Base-by-base conservation (phyloP, 352 stramenopile species). In the Globisporangium spiculum region DNA sequence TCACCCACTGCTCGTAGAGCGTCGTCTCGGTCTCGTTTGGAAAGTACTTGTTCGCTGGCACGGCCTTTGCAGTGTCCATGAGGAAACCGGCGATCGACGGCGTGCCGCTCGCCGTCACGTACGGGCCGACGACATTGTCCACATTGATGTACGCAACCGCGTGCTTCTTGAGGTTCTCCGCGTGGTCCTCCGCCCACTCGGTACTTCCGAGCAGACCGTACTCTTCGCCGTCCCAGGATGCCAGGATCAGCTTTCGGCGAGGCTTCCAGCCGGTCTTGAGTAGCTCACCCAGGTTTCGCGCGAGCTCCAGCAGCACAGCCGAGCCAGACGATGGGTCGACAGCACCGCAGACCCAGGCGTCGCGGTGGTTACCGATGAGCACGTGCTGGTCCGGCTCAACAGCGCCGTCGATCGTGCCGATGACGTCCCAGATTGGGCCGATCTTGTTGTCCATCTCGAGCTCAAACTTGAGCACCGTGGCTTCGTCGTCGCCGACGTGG, bases 321-420 rank as follows among this genome's bases (percentile, higher is more conserved):
- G 91, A 97, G 6, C 78, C 92, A 30, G 77, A 92, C 12, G 91
- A 93, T 8, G 92, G 92, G 67, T 97, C 91, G 22, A 89, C 83
- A 3, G 89, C 91, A 22, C 90, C 91, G 63, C 89, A 96, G 0
- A 97, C 88, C 92, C 92, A 98, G 4, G 90, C 91, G 72, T 98
- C 92, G 26, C 92, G 86, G 69, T 97, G 92, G 73, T 97, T 98
- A 36, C 90, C 89, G 36, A 97, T 81, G 16, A 97, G 41, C 16
- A 97, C 82, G n/a, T 86, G 82, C 63, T 90, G 75, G 20, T 94
- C 87, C 1, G 88, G 75, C 32, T 85, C 73, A 18, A 86, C 72
- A 0, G 67, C 57, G 32, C 85, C 89, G 48, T 89, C 76, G 61
- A 98, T 93, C 16, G 78, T 90, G 26, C 78, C 88, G 26, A 97